phyloP scores from a whole-genome alignment of 1,139 yeast genomes.

The Taphrina betulina region DNA sequence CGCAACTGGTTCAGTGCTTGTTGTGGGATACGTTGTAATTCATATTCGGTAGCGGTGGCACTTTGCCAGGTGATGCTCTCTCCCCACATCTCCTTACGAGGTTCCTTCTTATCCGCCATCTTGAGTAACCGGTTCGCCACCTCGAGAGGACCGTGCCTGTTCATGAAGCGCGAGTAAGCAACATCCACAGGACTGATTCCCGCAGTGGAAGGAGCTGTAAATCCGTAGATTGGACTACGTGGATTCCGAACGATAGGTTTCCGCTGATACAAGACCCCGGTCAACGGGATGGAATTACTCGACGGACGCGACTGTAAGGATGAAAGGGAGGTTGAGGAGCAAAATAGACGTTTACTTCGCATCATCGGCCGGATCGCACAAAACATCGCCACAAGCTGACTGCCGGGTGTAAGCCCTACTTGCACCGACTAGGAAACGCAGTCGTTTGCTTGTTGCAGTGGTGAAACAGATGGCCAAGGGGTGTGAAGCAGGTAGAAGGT shows the following conservation, averaged over 20 bases:
- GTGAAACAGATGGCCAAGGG: too few species aligned
- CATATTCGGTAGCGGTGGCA: conserved; percentile 24
- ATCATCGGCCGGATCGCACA: conserved; percentile 8
- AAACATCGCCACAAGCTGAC: conserved; percentile 18
- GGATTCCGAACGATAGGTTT: conserved; percentile 1
- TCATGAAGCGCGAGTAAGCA: conserved; percentile 27
- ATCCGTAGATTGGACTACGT: conserved; percentile 18
- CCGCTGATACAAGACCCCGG: conserved; percentile 15
- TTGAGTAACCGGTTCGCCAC: conserved; percentile 25
- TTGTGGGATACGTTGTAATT: conserved; percentile 22
- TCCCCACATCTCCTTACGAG: conserved; percentile 10
- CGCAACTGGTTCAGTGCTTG: conserved; percentile 10
- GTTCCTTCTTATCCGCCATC: conserved; percentile 18
- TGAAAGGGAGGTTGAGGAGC: conserved; percentile 2
- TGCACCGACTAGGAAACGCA: too few species aligned
- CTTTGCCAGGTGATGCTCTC: conserved; percentile 28
- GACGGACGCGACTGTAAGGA: conserved; percentile 10
- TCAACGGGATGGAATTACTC: conserved; percentile 10
- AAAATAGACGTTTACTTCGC: conserved; percentile 8
- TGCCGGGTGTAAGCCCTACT: too few species aligned
- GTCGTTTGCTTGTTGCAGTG: too few species aligned
- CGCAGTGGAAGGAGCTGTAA: conserved; percentile 23
- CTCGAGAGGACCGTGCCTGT: conserved; percentile 28
- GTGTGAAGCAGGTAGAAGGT: too few species aligned
- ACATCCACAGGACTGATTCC: conserved; percentile 25